Conservation (phyloP, 176 grass and related monocot genomes). For the Aegilops sharonensis region DNA sequence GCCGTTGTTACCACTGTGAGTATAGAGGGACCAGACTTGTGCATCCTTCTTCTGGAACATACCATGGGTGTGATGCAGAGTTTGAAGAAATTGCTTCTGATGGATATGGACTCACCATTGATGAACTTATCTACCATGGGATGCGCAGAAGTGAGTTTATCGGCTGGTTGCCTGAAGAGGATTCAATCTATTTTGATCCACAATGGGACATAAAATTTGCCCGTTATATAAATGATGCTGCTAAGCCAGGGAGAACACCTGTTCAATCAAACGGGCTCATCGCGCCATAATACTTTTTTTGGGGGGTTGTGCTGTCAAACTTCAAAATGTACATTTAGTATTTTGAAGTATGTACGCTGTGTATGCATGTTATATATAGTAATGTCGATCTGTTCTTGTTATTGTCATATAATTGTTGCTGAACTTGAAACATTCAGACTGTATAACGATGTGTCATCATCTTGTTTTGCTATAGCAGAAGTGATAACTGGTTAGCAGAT, state of each 20-base stretch:
- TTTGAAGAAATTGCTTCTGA: neutral
- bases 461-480: neutral
- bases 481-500: neutral
- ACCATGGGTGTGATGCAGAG: neutral
- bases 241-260: neutral
- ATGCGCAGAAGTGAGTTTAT: neutral
- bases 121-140: neutral
- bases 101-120: neutral
- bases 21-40: neutral
- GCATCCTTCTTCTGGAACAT: neutral
- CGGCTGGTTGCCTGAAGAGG: neutral
- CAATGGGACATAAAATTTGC: neutral
- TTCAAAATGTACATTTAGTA: too few relatives aligned
- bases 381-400: neutral
- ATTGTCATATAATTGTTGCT: too few relatives aligned
- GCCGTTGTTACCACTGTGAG: neutral
- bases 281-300: neutral
- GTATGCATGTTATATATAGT: too few relatives aligned
- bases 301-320: neutral
- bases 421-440: neutral
- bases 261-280: neutral
- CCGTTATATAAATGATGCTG: neutral
- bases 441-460: neutral
- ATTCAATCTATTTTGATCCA: constrained; percentile 9
- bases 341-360: too few relatives aligned